A percentile compares a stretch with the other conserved stretches of the same genome.
Conservation (phyloP, 2,329 filamentous ascomycete genomes). For the Ceratocystis cubensis region DNA sequence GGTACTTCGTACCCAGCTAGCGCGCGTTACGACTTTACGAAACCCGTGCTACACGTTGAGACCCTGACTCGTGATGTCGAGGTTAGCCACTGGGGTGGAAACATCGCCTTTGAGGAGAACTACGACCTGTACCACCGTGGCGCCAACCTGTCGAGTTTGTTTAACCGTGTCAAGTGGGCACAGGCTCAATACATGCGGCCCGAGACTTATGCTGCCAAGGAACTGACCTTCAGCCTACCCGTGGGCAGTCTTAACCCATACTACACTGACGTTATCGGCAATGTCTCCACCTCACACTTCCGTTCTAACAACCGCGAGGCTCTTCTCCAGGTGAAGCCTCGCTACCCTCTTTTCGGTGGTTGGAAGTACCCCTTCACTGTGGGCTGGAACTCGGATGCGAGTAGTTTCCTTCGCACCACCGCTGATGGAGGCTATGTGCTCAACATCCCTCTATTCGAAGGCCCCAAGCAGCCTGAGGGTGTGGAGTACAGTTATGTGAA, state of each 20-base stretch:
- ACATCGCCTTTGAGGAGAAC: slow-evolving; percentile 85
- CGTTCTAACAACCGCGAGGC: slow-evolving; percentile 63
- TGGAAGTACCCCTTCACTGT: slow-evolving; percentile 98
- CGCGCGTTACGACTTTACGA: slow-evolving; percentile 90
- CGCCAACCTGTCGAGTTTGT: slow-evolving; percentile 60
- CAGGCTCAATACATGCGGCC: slow-evolving; percentile 62
- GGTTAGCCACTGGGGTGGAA: slow-evolving; percentile 96
- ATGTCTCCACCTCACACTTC: slow-evolving; percentile 89
- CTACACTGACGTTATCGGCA: slow-evolving; percentile 92
- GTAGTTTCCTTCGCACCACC: slow-evolving; percentile 58
- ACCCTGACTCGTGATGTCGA: slow-evolving; percentile 82
- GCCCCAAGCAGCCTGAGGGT: slow-evolving; percentile 74
- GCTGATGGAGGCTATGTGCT: slow-evolving; percentile 63
- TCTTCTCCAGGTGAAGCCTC: slow-evolving; percentile 78
- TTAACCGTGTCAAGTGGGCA: slow-evolving; percentile 66
- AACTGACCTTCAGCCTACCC: slow-evolving; percentile 66
- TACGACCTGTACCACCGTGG: slow-evolving; percentile 81
- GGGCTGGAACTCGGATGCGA: slow-evolving; percentile 84
- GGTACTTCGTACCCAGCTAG: slow-evolving; percentile 59
- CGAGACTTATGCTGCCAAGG: slow-evolving; percentile 65
- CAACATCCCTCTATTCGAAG: slow-evolving; percentile 86
- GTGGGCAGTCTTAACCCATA: slow-evolving; percentile 77
- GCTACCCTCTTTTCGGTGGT: slow-evolving; percentile 91
- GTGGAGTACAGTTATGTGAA: slow-evolving; percentile 72
- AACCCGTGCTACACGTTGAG: slow-evolving; percentile 69